phyloP scores from a whole-genome alignment of 1,284 basidiomycete species.

The Porogramme epimiltina region DNA sequence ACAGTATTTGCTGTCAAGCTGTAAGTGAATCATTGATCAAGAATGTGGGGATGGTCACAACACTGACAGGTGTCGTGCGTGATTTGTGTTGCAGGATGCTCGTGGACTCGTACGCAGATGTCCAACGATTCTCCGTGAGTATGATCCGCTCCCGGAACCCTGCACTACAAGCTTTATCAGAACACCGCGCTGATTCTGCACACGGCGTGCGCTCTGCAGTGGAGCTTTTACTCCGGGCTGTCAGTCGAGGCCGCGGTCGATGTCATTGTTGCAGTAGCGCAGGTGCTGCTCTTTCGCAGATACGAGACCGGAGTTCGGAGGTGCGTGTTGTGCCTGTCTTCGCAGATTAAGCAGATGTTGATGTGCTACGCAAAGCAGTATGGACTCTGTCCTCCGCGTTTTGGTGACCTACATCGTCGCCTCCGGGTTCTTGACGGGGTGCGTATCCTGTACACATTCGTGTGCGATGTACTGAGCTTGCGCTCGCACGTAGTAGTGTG shows the following conservation, averaged over 20 bases:
- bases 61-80: too few relatives aligned
- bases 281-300: constrained; percentile 20
- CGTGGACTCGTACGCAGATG: constrained; percentile 12
- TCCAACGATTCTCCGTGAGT: constrained; percentile 21
- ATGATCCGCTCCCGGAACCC: too few relatives aligned
- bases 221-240: constrained; percentile 25
- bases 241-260: constrained; percentile 20
- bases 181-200: too few relatives aligned
- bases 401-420: constrained; percentile 18
- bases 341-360: too few relatives aligned
- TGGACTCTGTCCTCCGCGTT: constrained; percentile 6
- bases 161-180: too few relatives aligned
- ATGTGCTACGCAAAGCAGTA: not conserved
- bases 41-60: too few relatives aligned
- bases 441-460: too few relatives aligned
- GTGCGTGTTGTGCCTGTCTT: too few relatives aligned
- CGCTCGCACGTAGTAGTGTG: too few relatives aligned
- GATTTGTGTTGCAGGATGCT: constrained; percentile 17
- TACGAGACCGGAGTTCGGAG: constrained; percentile 23
- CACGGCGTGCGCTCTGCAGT: constrained; percentile 7
- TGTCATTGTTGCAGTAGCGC: constrained; percentile 20
- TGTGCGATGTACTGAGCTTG: too few relatives aligned
- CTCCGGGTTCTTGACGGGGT: constrained; percentile 17
- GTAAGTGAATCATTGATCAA: too few relatives aligned
- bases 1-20: too few relatives aligned